These are phyloP conservation scores for Penicillium sp. DNA, from an alignment of 2,329 filamentous ascomycete genomes.

Conservation along the genomic window DNA sequence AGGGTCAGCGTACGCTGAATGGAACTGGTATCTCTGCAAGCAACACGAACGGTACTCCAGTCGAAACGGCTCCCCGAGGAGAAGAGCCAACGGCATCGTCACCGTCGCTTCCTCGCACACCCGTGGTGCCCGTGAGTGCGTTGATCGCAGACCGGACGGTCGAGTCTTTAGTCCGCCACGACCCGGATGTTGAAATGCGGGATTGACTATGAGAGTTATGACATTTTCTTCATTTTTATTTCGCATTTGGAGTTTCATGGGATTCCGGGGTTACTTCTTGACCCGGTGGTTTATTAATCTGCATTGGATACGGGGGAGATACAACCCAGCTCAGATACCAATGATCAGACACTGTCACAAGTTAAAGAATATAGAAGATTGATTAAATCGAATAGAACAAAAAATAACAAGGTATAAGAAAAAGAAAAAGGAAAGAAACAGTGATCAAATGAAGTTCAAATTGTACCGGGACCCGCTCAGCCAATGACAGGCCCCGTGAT, in stretches of 20 bases:
- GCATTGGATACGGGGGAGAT: conserved; percentile 13
- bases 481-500: conserved; percentile 42
- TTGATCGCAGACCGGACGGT: conserved; percentile 53
- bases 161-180: conserved; percentile 40
- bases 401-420: not conserved
- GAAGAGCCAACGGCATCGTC: conserved; percentile 21
- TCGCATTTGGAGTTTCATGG: conserved; percentile 4
- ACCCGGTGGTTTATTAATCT: conserved; percentile 8
- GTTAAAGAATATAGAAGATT: not conserved
- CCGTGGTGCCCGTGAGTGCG: conserved; percentile 49
- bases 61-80: conserved; percentile 9
- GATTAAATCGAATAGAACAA: not conserved
- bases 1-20: conserved; percentile 39
- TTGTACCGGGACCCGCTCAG: conserved; percentile 15
- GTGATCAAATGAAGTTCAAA: conserved; percentile 8
- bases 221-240: not conserved
- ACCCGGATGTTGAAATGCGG: conserved; percentile 58
- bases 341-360: not conserved
- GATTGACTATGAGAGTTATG: conserved; percentile 7
- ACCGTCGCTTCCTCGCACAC: conserved; percentile 29
- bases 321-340: conserved; percentile 6
- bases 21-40: conserved; percentile 19
- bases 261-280: conserved; percentile 7
- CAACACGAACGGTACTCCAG: conserved; percentile 23
- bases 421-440: not conserved